A percentile compares a stretch with the other conserved stretches of the same genome.
Evolutionary conservation across 75 land plant species (phyloP).

Genomic region (Picea glauca): DNA sequence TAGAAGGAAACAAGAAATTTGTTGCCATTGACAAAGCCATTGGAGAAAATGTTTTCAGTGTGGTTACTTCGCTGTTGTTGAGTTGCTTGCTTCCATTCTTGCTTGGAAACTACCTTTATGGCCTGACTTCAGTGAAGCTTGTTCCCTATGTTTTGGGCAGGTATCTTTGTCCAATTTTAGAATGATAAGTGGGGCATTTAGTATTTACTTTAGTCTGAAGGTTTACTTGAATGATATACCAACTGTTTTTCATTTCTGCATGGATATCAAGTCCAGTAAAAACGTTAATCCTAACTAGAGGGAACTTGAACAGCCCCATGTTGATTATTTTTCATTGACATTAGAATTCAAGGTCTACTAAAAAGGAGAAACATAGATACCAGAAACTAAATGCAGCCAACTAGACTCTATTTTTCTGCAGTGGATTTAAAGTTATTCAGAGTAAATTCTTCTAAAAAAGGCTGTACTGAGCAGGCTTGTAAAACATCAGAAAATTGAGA

Average conservation of each 20-base stretch:
- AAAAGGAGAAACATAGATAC: background rate
- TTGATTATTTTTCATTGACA: background rate
- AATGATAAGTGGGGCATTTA: background rate
- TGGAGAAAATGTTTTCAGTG: slow-evolving; percentile 94
- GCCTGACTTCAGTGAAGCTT: slow-evolving; percentile 93
- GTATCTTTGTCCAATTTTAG: slow-evolving; percentile 20
- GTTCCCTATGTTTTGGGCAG: slow-evolving; percentile 92
- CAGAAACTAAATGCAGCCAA: background rate
- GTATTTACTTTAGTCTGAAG: background rate
- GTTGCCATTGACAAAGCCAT: slow-evolving; percentile 98
- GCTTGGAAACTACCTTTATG: slow-evolving; percentile 91
- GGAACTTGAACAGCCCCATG: background rate
- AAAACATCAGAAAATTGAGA: background rate
- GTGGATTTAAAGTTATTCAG: background rate
- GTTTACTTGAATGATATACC: background rate
- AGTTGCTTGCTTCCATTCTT: slow-evolving; percentile 96
- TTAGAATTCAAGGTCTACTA: background rate
- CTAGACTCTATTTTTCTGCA: background rate
- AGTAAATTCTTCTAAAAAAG: background rate
- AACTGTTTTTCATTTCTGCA: background rate
- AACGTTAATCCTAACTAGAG: background rate
- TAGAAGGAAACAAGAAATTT: slow-evolving; percentile 86
- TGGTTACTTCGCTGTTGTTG: slow-evolving; percentile 91
- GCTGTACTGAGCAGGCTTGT: background rate
- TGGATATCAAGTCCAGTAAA: background rate